Base-by-base conservation (phyloP, 257 asterid species). In the Solanum habrochaites region DNA sequence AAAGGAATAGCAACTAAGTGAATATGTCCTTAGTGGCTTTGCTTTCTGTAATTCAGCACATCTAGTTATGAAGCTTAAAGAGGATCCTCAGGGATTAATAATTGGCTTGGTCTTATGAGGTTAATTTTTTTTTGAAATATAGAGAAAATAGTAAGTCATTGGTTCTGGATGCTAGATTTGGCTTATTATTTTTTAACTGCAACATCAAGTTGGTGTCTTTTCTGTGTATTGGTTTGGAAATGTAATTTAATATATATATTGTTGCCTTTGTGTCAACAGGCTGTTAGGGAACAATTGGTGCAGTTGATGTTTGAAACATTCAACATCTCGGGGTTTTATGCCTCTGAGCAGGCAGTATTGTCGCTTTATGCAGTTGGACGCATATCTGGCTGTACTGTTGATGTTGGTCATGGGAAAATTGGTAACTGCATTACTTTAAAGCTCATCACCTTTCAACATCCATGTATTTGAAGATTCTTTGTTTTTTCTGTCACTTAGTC, bases 331-430 rank as follows among this genome's bases (percentile, higher is more conserved):
- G 99, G 99, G 52, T 96, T 96, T 90, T 96, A 92, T 90, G 98
- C 99, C 69, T 92, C 96, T 86, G 99, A 96, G 93, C 99, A 96
- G 91, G 98, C 98, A 74, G 99, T 96, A 64, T 85, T 95, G 60
- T 96, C 99, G 49, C 99, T 95, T 85, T 96, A 96, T 93, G 98
- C 98, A 18, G 98, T 94, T 23, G 98, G 99, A 77, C 98, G 99
- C 84, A 96, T 96, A 90, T 96, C 99, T 21, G 99, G 99, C 86
- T 96, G 99, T 92, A 90, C 97, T 21, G 96, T 96, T 87, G 99
- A 95, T 88, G 91, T 96, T 52, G 99, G 99, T 43, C 98, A 96
- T 89, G 99, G 98, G 83, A 96, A 95, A 91, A 92, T 94, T 86
- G 98, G 98, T 96, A 94, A 62, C 40, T 29, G 73, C 83, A 71